Evolutionary conservation across 208 protist genomes (phyloP).

Genomic region (Trypanosoma caninum): DNA sequence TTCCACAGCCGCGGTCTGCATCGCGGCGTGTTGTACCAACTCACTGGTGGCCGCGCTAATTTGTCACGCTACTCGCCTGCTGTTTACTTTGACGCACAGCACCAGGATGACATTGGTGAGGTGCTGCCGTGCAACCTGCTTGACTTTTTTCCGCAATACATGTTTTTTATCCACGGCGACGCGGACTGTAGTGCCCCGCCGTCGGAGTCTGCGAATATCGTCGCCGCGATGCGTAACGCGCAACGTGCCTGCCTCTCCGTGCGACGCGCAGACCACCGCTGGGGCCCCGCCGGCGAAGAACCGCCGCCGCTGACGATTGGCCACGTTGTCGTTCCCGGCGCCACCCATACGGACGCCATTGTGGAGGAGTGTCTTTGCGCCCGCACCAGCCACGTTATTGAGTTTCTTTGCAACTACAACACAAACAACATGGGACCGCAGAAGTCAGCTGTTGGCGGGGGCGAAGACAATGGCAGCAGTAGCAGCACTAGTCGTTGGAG

Average conservation of each 20-base stretch:
- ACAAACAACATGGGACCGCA: conserved; percentile 14
- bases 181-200: conserved; percentile 70
- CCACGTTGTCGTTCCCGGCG: conserved; percentile 64
- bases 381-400: conserved; percentile 57
- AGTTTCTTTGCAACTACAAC: conserved; percentile 70
- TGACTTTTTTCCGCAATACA: conserved; percentile 69
- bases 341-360: conserved; percentile 79
- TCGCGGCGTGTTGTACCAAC: conserved; percentile 55
- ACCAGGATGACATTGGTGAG: conserved; percentile 46
- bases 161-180: conserved; percentile 86
- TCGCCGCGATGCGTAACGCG: conserved; percentile 58
- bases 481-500: no score
- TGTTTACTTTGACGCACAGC: conserved; percentile 70
- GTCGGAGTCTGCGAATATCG: conserved; percentile 73
- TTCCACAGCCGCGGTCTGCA: conserved; percentile 66
- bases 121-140: conserved; percentile 78
- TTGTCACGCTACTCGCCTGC: conserved; percentile 57
- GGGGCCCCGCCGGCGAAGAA: conserved; percentile 15
- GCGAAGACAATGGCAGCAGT: neutral
- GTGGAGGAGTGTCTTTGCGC: conserved; percentile 70
- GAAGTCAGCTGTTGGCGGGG: neutral
- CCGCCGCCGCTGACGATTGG: conserved; percentile 47
- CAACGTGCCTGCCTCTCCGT: conserved; percentile 47
- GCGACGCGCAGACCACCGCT: conserved; percentile 16
- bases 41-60: conserved; percentile 53